Conservation (phyloP, 2,329 filamentous ascomycete genomes). For the Aspergillus japonicus region DNA sequence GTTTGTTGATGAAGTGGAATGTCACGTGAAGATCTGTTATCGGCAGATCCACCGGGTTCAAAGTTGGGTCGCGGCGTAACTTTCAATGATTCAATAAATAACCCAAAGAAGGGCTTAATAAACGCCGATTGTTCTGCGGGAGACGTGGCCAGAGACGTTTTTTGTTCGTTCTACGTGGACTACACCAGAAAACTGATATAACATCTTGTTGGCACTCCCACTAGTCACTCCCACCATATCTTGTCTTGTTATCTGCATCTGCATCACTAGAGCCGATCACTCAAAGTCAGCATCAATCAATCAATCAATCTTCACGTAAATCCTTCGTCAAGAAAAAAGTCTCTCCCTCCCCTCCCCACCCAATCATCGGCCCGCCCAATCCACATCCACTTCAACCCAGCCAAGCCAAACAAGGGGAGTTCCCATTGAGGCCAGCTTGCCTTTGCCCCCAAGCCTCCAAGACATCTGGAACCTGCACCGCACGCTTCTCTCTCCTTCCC, state of each 20-base stretch:
- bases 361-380: neutral
- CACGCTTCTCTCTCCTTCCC: neutral
- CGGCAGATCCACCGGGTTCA: neutral
- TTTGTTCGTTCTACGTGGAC: too few species aligned
- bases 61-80: neutral
- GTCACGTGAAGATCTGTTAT: conserved; percentile 10
- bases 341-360: neutral
- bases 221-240: too few species aligned
- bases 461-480: neutral
- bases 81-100: neutral
- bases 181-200: too few species aligned
- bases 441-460: conserved; percentile 16
- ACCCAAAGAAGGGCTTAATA: neutral
- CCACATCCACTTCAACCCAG: neutral
- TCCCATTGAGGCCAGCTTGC: conserved; percentile 28
- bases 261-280: neutral
- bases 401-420: neutral
- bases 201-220: too few species aligned
- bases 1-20: conserved; percentile 4
- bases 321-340: neutral
- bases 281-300: too few species aligned
- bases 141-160: neutral
- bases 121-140: neutral
- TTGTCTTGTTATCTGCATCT: neutral
- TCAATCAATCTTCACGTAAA: neutral